A percentile compares a stretch with the other conserved stretches of the same genome.
These are phyloP conservation scores for Eutypa lata DNA, from an alignment of 2,329 filamentous ascomycete genomes.

Conservation along the genomic window DNA sequence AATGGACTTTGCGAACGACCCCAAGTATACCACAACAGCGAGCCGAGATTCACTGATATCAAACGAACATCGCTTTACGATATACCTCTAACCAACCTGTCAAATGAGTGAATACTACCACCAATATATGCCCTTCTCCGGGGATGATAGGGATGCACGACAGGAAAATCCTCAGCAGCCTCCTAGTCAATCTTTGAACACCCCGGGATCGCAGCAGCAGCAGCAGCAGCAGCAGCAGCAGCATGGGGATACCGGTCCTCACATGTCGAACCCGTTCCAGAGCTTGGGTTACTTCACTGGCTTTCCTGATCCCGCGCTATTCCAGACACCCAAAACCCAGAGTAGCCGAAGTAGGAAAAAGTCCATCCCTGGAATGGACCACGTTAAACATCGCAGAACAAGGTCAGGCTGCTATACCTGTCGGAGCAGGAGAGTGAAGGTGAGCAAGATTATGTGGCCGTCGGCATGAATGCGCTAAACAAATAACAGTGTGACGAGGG, in stretches of 20 bases:
- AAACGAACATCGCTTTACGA: constrained; percentile 3
- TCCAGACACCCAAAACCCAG: constrained; percentile 45
- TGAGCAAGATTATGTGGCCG: constrained; percentile 28
- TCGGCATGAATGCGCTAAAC: constrained; percentile 22
- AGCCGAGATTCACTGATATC: background rate
- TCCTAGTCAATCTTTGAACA: constrained; percentile 31
- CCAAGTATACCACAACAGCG: background rate
- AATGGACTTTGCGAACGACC: background rate
- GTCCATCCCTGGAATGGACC: constrained; percentile 54
- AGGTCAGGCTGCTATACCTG: constrained; percentile 94
- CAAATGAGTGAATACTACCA: constrained; percentile 57
- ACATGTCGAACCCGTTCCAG: constrained; percentile 42
- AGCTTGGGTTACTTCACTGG: constrained; percentile 48
- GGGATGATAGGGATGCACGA: constrained; percentile 37
- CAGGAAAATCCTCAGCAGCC: constrained; percentile 37
- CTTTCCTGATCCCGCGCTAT: constrained; percentile 47
- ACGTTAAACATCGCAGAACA: constrained; percentile 89
- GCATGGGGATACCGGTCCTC: constrained; percentile 24
- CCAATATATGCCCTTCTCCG: constrained; percentile 52
- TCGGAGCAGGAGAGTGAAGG: constrained; percentile 81
- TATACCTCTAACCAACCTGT: constrained; percentile 7
- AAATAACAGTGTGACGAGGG: constrained; percentile 79
- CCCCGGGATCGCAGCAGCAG: constrained; percentile 27
- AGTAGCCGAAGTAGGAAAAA: constrained; percentile 46
- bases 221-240: no score